A percentile compares a stretch with the other conserved stretches of the same genome.
These are phyloP conservation scores for Nematocida parisii DNA, from an alignment of 371 early-diverging fungal species.

Conservation along the genomic window DNA sequence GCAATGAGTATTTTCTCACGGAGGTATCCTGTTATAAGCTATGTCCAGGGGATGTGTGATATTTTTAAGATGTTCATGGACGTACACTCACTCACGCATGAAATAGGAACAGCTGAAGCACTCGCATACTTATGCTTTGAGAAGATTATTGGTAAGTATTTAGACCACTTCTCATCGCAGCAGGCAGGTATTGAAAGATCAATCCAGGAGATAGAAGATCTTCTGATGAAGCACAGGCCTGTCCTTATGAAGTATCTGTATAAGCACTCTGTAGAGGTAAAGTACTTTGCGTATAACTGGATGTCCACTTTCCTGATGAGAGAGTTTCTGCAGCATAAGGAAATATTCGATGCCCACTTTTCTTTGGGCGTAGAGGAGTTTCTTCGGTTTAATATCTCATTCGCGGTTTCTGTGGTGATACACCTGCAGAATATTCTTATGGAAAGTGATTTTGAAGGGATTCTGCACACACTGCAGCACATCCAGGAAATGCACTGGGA, in stretches of 20 bases:
- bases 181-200: constrained; percentile 52
- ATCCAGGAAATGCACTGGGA: background rate
- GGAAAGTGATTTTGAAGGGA: constrained; percentile 26
- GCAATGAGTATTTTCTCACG: constrained; percentile 47
- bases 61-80: constrained; percentile 53
- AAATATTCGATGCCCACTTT: constrained; percentile 55
- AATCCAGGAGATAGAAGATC: constrained; percentile 47
- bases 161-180: constrained; percentile 44
- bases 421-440: constrained; percentile 7
- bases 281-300: constrained; percentile 60
- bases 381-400: constrained; percentile 40
- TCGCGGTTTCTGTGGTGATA: constrained; percentile 8
- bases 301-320: constrained; percentile 53
- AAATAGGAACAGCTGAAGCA: constrained; percentile 15
- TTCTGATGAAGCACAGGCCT: constrained; percentile 12
- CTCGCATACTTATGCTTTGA: constrained; percentile 55
- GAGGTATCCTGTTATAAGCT: constrained; percentile 43
- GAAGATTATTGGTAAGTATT: constrained; percentile 29
- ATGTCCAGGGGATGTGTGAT: constrained; percentile 58
- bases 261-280: constrained; percentile 19
- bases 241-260: background rate
- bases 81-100: background rate
- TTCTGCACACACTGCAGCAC: constrained; percentile 28
- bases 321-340: constrained; percentile 41
- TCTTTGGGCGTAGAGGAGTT: constrained; percentile 29